Base-by-base conservation (phyloP, 805 yeast genomes). In the Wickerhamiella parazyma region DNA sequence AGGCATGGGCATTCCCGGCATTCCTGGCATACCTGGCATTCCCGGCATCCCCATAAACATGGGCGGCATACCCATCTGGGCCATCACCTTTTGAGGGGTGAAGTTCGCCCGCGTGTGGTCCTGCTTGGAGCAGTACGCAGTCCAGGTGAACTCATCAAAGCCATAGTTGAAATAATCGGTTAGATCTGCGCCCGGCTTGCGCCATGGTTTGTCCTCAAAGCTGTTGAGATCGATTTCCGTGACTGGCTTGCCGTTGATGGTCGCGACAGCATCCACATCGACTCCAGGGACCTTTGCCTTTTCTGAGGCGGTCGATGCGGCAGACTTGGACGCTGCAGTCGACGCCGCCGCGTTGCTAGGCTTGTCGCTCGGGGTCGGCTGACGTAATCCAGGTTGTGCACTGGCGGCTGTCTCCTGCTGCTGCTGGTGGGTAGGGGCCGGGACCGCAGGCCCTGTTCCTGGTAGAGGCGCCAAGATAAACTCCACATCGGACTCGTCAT, bases 151-250 rank as follows among this genome's bases (percentile, higher is more conserved):
- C 65, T 91, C 99, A 59, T 91, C 94, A 58, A 91, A 91, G 1
- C 98, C 98, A 56, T 77, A 91, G 64, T 91, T 91, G 69, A 91
- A 91, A 62, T 86, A 93, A 61, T 91, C 97, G 6, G 94, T 73
- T 33, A 84, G 65, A 62, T 91, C 96, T 3, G 95, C 94, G 31
- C 97, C 98, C 1, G 97, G 96, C 50, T 82, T 77, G 58, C 98
- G 73, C 99, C 99, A 91, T 7, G 99, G 99, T 64, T 93, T 93
- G 51, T 86, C 94, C 50, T 83, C 85, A 39, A 87, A 65, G 43
- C 78, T 80, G 48, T 80, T 89, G 9, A 89, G 70, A 48, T 82
- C 80, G 10, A 89, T 69, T 51, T 80, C 76, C 0, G 94, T 83
- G 39, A 91, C 67, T 3, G 94, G 94, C 52, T 75, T 71, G 2